Evolutionary conservation across 179 eudicot species (phyloP).

Genomic region (Spergularia azorica): DNA sequence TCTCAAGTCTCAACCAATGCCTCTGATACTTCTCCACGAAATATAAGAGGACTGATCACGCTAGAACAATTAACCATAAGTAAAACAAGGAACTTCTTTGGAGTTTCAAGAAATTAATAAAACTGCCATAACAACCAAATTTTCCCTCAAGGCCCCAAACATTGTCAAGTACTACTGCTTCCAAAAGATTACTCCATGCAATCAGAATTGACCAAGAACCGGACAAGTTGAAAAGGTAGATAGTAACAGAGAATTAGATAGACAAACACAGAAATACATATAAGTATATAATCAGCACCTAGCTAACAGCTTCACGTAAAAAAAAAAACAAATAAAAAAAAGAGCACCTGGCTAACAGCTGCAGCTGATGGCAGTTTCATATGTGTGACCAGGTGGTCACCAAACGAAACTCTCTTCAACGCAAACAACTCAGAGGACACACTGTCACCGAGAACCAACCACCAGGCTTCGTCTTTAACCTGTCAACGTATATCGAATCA

Average conservation of each 20-base stretch:
- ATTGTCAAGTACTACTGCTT: too few species aligned
- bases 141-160: too few species aligned
- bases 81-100: not conserved
- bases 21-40: too few species aligned
- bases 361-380: constrained; percentile 74
- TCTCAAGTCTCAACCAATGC: too few species aligned
- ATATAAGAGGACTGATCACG: too few species aligned
- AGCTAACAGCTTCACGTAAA: not conserved
- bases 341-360: constrained; percentile 48
- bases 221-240: not conserved
- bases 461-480: constrained; percentile 99
- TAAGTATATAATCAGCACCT: constrained; percentile 43
- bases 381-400: constrained; percentile 54
- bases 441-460: constrained; percentile 80
- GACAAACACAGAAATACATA: not conserved
- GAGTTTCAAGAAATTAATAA: not conserved
- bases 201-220: not conserved
- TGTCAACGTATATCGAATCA: constrained; percentile 29
- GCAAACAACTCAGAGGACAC: constrained; percentile 57
- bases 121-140: not conserved
- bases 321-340: too few species aligned
- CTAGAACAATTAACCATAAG: too few species aligned
- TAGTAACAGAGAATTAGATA: not conserved
- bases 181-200: too few species aligned
- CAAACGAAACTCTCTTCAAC: constrained; percentile 80